Conservation (phyloP, 257 asterid genomes). For the Handroanthus guayacan region DNA sequence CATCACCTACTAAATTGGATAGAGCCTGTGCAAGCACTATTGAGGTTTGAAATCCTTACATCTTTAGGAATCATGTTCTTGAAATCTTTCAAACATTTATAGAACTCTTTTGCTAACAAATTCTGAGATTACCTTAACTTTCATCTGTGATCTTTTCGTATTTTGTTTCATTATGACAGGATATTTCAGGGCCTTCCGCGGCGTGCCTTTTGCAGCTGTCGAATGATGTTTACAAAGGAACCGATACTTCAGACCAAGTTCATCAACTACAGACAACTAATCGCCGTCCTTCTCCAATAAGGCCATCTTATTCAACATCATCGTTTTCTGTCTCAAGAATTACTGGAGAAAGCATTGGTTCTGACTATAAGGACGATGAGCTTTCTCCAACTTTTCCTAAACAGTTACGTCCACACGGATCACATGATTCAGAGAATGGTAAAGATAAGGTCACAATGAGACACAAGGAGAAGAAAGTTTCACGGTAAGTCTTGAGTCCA, state of each 20-base stretch:
- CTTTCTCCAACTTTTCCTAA: constrained; percentile 35
- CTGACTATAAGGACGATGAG: constrained; percentile 50
- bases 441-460: constrained; percentile 44
- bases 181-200: constrained; percentile 40
- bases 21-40: constrained; percentile 39
- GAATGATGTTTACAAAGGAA: constrained; percentile 32
- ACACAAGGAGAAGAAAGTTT: constrained; percentile 56
- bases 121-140: not conserved
- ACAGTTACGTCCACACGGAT: constrained; percentile 34
- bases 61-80: not conserved
- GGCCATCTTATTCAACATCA: constrained; percentile 41
- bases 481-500: constrained; percentile 41
- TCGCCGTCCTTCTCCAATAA: constrained; percentile 17
- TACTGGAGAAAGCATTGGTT: constrained; percentile 56
- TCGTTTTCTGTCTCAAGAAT: constrained; percentile 51
- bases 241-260: constrained; percentile 27
- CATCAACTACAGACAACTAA: constrained; percentile 3
- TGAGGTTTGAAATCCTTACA: constrained; percentile 42
- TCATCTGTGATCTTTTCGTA: not conserved
- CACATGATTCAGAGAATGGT: constrained; percentile 38
- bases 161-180: constrained; percentile 38
- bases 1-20: constrained; percentile 41
- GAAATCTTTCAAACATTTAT: too few species aligned
- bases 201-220: constrained; percentile 34
- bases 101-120: not conserved